Conservation (phyloP, 2,329 filamentous ascomycete genomes). For the Ophiostoma perfectum region DNA sequence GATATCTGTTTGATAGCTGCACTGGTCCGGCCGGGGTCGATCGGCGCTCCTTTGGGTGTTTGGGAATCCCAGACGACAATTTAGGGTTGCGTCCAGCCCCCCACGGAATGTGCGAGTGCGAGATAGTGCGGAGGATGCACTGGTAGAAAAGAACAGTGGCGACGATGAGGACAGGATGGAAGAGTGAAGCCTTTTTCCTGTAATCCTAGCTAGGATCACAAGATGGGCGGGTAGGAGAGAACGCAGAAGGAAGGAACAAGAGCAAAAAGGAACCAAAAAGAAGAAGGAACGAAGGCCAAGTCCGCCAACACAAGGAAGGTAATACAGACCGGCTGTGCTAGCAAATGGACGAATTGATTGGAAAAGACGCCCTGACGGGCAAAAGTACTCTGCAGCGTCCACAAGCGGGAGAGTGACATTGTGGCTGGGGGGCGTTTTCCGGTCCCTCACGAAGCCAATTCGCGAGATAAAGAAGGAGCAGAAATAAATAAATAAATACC, state of each 20-base stretch:
- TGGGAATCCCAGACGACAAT: slow-evolving; percentile 4
- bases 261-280: neutral
- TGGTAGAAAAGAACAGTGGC: neutral
- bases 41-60: neutral
- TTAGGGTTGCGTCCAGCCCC: slow-evolving; percentile 2
- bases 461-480: neutral
- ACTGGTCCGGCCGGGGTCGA: neutral
- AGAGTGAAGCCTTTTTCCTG: neutral
- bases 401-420: neutral
- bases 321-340: neutral
- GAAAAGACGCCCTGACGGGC: neutral
- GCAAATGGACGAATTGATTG: neutral
- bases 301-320: too few species aligned
- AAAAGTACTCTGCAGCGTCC: neutral
- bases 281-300: neutral
- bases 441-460: too few species aligned
- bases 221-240: neutral
- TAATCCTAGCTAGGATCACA: neutral
- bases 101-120: neutral
- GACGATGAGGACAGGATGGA: too few species aligned
- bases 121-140: neutral
- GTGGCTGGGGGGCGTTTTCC: too few species aligned
- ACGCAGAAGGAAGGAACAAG: neutral
- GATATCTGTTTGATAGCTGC: neutral
- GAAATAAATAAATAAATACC: neutral